Conservation (phyloP, 225 moss, liverwort and hornwort species). For the Straminergon stramineum region DNA sequence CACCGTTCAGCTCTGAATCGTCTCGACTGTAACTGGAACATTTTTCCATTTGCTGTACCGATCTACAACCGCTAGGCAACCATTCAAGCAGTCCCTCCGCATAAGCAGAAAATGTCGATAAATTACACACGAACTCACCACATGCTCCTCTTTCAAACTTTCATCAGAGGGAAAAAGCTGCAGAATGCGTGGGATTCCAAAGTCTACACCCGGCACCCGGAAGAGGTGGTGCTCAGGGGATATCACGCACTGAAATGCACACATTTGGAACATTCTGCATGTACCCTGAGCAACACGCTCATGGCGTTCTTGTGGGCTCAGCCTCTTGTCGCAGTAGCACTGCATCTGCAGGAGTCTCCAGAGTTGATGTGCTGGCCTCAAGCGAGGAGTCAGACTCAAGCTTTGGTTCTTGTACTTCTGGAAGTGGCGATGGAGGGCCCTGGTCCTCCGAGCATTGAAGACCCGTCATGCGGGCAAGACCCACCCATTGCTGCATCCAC, state of each 20-base stretch:
- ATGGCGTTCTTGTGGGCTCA: background rate
- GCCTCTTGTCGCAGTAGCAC: background rate
- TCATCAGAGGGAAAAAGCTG: background rate
- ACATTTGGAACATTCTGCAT: background rate
- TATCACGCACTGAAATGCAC: background rate
- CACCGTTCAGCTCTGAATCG: background rate
- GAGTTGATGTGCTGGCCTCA: background rate
- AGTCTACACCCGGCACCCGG: background rate
- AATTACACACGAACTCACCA: background rate
- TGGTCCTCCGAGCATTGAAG: conserved; percentile 48
- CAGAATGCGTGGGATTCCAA: background rate
- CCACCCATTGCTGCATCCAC: conserved; percentile 78
- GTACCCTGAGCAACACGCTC: background rate
- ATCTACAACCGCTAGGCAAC: background rate
- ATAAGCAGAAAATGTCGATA: background rate
- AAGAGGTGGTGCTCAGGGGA: background rate
- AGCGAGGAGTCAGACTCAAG: background rate
- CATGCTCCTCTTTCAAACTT: background rate
- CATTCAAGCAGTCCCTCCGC: background rate
- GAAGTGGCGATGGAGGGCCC: background rate
- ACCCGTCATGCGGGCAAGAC: conserved; percentile 69
- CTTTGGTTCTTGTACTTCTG: background rate
- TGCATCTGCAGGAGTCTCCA: background rate
- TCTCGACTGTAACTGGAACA: background rate
- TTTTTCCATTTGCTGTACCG: background rate